Conservation (phyloP, 768 basidiomycete species). For the Boletus vermiculosoides region DNA sequence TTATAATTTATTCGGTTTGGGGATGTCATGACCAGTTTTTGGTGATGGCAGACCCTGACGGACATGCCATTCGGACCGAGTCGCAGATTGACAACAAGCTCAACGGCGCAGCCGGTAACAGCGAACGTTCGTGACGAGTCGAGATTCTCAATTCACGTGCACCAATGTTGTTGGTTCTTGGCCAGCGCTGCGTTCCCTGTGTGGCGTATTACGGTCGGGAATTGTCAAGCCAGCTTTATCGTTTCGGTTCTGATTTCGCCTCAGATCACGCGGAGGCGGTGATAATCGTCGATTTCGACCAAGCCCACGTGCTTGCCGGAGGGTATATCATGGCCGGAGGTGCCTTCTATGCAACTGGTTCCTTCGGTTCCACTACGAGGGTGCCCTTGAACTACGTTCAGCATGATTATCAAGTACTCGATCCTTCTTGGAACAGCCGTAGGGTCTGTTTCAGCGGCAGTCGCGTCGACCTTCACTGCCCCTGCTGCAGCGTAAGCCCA, state of each 20-base stretch:
- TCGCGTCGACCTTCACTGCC: conserved; percentile 27
- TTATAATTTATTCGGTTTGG: too few relatives aligned
- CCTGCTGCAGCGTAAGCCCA: conserved; percentile 29
- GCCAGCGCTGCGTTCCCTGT: neutral
- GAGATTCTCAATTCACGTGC: neutral
- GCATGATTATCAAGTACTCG: conserved; percentile 16
- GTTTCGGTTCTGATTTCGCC: neutral
- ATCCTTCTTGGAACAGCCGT: conserved; percentile 15
- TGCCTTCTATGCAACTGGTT: neutral
- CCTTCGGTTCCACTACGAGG: too few relatives aligned
- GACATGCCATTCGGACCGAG: neutral
- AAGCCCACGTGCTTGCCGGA: conserved; percentile 8
- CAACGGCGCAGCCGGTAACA: neutral
- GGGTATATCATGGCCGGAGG: conserved; percentile 11
- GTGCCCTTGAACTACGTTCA: neutral
- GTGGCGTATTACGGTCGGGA: neutral
- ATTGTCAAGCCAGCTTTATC: neutral
- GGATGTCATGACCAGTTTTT: neutral
- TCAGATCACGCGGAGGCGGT: neutral
- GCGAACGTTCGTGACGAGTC: neutral
- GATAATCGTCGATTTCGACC: neutral
- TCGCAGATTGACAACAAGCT: neutral
- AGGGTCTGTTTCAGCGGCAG: conserved; percentile 23
- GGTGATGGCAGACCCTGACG: neutral
- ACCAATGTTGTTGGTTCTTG: neutral